Base-by-base conservation (phyloP, 2,329 filamentous ascomycete species). In the Clonostachys rosea region DNA sequence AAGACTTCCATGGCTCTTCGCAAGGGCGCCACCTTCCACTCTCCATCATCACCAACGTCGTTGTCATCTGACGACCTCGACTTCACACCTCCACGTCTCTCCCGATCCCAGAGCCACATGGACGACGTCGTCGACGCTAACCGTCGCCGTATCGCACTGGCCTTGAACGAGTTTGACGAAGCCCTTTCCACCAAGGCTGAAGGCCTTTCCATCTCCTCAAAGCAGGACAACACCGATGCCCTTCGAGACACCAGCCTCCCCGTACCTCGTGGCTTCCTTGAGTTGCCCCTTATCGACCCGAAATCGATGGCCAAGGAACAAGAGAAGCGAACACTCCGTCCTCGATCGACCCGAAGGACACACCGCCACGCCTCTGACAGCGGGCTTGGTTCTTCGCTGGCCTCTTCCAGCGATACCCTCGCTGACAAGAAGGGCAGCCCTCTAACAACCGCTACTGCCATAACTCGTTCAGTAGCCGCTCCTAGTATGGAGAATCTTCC, bases 311-410 rank as follows among this genome's bases (percentile, higher is more conserved):
- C 61, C 48, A 59, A 59, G 45, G 56, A 73, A 53, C 59, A 60
- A 50, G 74, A 75, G 63, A 68, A 74, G 49, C 73, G 74, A 51
- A 67, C 76, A 39, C 64, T 78, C 52, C 79, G 76, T 49, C 75
- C 77, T 52, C 78, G 77, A 49, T 71, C 69, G 44, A 76, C 76
- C 49, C 77, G 82, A 60, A 70, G 72, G 50, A 75, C 74, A 40
- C 78, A 84, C 60, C 79, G 83, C 59, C 86, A 91, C 68, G 80
- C 81, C 49, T 94, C 89, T 14, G 91, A 96, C 70, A 95, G 91
- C 64, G 91, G 90, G 46, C 75, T 96, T 53, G 91, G 91, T 45
- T 87, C 89, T 40, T 96, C 91, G 40, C 76, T 96, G 59, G 79
- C 75, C 50, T 87, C 81, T 7, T 33, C 40, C 18, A 33, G 30